These are phyloP conservation scores for Phialemonium atrogriseum DNA, from an alignment of 2,329 filamentous ascomycete species.

Conservation along the genomic window DNA sequence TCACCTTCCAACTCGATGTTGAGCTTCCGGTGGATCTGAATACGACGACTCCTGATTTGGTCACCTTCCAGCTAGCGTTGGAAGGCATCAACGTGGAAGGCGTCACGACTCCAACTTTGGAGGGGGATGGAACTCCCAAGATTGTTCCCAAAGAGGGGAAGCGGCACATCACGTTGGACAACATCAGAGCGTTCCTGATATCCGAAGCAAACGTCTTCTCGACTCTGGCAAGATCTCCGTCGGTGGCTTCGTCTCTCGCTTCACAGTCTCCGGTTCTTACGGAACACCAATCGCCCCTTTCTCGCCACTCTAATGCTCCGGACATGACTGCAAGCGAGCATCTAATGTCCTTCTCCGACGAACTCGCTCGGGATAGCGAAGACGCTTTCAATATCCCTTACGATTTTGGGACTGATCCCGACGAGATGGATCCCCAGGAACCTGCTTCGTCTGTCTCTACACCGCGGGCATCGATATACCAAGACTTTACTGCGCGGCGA, in stretches of 20 bases:
- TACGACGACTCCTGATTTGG: conserved; percentile 39
- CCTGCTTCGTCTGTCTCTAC: conserved; percentile 33
- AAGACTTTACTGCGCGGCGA: conserved; percentile 18
- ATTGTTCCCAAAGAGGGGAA: conserved; percentile 53
- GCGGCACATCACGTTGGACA: conserved; percentile 53
- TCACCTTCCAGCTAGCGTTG: conserved; percentile 58
- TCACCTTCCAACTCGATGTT: conserved; percentile 59
- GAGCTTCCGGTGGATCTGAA: conserved; percentile 42
- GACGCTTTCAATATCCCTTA: conserved; percentile 50
- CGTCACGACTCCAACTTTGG: conserved; percentile 37
- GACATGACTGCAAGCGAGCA: conserved; percentile 12
- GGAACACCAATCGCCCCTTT: conserved; percentile 9
- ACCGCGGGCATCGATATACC: conserved; percentile 43
- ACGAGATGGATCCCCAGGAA: conserved; percentile 24
- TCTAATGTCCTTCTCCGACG: conserved; percentile 23
- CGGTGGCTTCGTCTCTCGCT: conserved; percentile 48
- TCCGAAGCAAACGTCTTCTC: conserved; percentile 61
- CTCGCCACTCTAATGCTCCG: conserved; percentile 3
- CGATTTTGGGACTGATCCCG: conserved; percentile 31
- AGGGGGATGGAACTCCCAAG: conserved; percentile 21
- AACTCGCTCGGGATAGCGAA: conserved; percentile 41
- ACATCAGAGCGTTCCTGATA: conserved; percentile 56
- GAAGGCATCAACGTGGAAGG: conserved; percentile 60
- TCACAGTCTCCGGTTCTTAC: conserved; percentile 34
- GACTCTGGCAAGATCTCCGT: conserved; percentile 47